Conservation (phyloP, 768 basidiomycete genomes). For the Fomitopsis pulvina region DNA sequence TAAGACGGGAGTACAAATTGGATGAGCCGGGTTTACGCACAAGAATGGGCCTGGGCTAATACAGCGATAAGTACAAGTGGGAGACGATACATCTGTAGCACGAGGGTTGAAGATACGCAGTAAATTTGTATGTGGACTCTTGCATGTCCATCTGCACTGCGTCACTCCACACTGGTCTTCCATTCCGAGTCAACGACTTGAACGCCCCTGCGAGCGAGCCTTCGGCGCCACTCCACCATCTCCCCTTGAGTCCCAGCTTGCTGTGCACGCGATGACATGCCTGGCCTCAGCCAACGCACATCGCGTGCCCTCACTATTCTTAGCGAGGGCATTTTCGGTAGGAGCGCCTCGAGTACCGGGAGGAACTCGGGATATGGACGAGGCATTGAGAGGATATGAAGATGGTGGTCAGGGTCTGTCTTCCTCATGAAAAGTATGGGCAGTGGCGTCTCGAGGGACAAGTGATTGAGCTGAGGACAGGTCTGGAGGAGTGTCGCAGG, state of each 20-base stretch:
- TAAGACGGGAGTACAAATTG: too few species aligned
- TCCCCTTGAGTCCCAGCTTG: conserved; percentile 77
- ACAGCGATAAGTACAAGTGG: too few species aligned
- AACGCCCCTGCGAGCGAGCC: conserved; percentile 51
- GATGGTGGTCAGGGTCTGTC: conserved; percentile 24
- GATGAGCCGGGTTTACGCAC: too few species aligned
- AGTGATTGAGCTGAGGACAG: conserved; percentile 42
- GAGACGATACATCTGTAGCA: too few species aligned
- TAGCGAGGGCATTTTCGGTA: conserved; percentile 53
- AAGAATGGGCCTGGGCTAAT: too few species aligned
- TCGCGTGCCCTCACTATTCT: conserved; percentile 55
- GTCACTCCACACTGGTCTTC: conserved; percentile 31
- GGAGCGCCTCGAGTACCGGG: conserved; percentile 43
- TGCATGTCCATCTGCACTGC: not conserved
- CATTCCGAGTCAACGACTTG: conserved; percentile 68
- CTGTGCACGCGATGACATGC: conserved; percentile 57
- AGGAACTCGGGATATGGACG: conserved; percentile 62
- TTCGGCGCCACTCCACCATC: conserved; percentile 66
- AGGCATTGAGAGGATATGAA: conserved; percentile 69
- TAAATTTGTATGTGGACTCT: too few species aligned
- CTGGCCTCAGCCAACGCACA: conserved; percentile 65
- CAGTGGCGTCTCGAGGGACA: conserved; percentile 67
- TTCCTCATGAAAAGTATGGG: conserved; percentile 38
- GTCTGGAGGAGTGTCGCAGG: conserved; percentile 19
- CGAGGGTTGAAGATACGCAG: too few species aligned